Percentiles rank a stretch among this genome's conserved stretches.
These are phyloP conservation scores for Populus pruinosa DNA, from an alignment of 345 rosid genomes.

Conservation along the genomic window DNA sequence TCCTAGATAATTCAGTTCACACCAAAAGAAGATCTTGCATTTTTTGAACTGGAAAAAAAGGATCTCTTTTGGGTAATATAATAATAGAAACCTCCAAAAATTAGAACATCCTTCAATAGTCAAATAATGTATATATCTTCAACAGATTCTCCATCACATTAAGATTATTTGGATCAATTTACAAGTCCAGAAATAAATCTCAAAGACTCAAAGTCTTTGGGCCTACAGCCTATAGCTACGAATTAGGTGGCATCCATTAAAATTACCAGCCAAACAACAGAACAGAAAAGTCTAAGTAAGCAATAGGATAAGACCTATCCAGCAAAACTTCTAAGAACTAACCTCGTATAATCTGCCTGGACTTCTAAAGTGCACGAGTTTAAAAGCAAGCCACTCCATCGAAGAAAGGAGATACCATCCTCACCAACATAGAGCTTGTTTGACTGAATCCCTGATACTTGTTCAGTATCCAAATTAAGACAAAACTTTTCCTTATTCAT, in stretches of 20 bases:
- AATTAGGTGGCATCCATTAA: background rate
- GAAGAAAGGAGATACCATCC: constrained; percentile 52
- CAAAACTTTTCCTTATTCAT: constrained; percentile 71
- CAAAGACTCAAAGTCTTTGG: background rate
- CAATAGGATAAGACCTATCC: background rate
- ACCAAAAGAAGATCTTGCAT: too few species aligned
- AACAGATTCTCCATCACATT: background rate
- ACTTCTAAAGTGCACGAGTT: constrained; percentile 66
- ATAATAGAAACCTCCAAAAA: background rate
- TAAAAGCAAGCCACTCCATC: constrained; percentile 82
- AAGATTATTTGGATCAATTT: background rate
- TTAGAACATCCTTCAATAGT: background rate
- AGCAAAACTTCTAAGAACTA: constrained; percentile 1
- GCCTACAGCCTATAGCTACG: background rate
- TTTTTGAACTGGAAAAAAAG: background rate
- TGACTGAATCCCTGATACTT: constrained; percentile 28
- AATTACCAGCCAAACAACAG: background rate
- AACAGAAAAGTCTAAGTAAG: background rate
- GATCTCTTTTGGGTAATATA: background rate
- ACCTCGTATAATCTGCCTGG: constrained; percentile 82
- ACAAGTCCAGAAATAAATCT: background rate
- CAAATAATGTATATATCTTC: background rate
- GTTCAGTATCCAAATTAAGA: constrained; percentile 54
- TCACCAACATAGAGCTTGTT: constrained; percentile 46
- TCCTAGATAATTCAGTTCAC: background rate